Percentiles rank a stretch among this genome's conserved stretches.
These are phyloP conservation scores for Xylaria multiplex DNA, from an alignment of 2,329 filamentous ascomycete species.

Conservation along the genomic window DNA sequence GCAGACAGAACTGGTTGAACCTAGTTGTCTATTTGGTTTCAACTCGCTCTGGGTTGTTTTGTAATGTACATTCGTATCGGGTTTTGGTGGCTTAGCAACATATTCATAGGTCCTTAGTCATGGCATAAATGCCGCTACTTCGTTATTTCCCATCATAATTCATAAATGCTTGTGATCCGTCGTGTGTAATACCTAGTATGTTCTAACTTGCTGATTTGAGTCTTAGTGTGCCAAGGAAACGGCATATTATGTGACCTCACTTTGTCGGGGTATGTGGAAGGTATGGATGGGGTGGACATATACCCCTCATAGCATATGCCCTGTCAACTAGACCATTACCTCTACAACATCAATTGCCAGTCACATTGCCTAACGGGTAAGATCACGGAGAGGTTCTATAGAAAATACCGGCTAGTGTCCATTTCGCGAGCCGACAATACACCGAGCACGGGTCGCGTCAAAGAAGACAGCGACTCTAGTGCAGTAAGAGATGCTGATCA, in stretches of 20 bases:
- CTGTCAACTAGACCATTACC: too few relatives aligned
- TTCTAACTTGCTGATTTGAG: not conserved
- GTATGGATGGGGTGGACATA: too few relatives aligned
- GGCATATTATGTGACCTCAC: too few relatives aligned
- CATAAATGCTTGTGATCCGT: not conserved
- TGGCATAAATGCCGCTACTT: slow-evolving; percentile 37
- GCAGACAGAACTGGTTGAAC: slow-evolving; percentile 26
- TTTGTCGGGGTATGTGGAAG: too few relatives aligned
- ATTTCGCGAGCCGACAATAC: slow-evolving; percentile 7
- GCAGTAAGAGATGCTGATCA: not conserved
- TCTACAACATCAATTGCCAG: too few relatives aligned
- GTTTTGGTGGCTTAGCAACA: slow-evolving; percentile 40
- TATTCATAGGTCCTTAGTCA: slow-evolving; percentile 40
- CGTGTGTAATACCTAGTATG: not conserved
- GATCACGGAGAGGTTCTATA: not conserved
- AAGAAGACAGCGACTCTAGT: not conserved
- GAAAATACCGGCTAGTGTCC: not conserved
- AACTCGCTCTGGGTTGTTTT: slow-evolving; percentile 34
- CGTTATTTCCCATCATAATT: slow-evolving; percentile 17
- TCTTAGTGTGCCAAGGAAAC: not conserved
- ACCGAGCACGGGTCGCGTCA: slow-evolving; percentile 10
- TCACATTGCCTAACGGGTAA: too few relatives aligned
- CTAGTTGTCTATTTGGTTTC: slow-evolving; percentile 29
- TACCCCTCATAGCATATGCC: too few relatives aligned
- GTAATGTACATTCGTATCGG: slow-evolving; percentile 43